Evolutionary conservation across 768 basidiomycete species (phyloP).

Genomic region (Boletus vermiculosoides): DNA sequence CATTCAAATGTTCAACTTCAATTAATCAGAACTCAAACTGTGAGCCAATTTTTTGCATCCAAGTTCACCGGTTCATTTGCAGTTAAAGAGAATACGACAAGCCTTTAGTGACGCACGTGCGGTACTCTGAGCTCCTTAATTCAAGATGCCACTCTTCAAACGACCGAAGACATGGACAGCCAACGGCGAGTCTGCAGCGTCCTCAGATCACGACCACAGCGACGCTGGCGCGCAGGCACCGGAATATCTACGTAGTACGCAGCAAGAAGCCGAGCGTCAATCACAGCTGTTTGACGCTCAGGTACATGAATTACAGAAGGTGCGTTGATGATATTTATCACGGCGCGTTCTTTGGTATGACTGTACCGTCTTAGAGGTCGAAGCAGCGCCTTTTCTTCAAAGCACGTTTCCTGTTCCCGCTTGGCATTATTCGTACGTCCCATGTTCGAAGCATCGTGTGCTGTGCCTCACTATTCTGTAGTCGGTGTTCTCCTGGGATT

Average conservation of each 20-base stretch:
- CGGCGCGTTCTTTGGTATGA: neutral
- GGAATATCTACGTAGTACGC: conserved; percentile 10
- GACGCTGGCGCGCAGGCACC: neutral
- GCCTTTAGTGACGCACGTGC: neutral
- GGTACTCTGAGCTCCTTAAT: no score
- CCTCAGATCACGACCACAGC: conserved; percentile 13
- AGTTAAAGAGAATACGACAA: neutral
- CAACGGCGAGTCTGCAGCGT: conserved; percentile 11
- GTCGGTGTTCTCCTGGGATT: conserved; percentile 68
- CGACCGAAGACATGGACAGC: conserved; percentile 32
- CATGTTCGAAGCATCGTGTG: neutral
- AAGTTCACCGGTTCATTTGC: neutral
- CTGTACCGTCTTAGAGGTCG: conserved; percentile 10
- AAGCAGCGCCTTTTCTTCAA: conserved; percentile 25
- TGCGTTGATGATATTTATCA: neutral
- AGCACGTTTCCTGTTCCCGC: conserved; percentile 62
- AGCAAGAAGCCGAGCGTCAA: conserved; percentile 25
- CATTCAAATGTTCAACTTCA: neutral
- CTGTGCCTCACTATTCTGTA: conserved; percentile 26
- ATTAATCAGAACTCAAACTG: neutral
- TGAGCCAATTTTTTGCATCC: no score
- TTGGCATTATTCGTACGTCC: conserved; percentile 62
- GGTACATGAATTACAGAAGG: conserved; percentile 25
- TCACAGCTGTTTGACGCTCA: conserved; percentile 27
- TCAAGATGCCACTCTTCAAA: conserved; percentile 34